Percentiles rank a stretch among this genome's conserved stretches.
These are phyloP conservation scores for Sordariomycetes sp. DNA, from an alignment of 2,329 filamentous ascomycete genomes.

Conservation along the genomic window DNA sequence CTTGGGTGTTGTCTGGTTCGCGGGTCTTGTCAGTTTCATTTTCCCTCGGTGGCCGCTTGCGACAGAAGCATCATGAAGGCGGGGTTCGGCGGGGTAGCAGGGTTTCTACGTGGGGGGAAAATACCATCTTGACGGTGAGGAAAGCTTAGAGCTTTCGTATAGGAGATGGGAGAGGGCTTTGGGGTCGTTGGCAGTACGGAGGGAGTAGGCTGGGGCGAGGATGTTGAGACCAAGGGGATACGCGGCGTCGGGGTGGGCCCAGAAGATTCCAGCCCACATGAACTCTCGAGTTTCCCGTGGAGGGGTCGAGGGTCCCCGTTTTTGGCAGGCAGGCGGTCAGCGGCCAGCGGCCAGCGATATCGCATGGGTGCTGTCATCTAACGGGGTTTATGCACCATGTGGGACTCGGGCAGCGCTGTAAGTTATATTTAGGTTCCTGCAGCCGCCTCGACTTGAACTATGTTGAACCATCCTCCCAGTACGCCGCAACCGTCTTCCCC, in stretches of 20 bases:
- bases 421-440: too few species aligned
- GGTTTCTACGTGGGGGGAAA: neutral
- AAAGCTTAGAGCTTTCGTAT: neutral
- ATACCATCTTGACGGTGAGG: neutral
- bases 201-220: neutral
- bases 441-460: too few species aligned
- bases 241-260: neutral
- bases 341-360: too few species aligned
- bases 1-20: slow-evolving; percentile 36
- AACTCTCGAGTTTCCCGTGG: too few species aligned
- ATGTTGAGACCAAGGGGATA: neutral
- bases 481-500: slow-evolving; percentile 11
- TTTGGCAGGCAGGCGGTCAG: too few species aligned
- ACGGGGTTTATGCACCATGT: too few species aligned
- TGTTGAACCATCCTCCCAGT: neutral
- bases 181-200: neutral
- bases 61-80: neutral
- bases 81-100: neutral
- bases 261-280: neutral
- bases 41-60: neutral
- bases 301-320: too few species aligned
- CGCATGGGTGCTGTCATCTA: too few species aligned
- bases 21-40: neutral
- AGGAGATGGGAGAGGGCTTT: neutral
- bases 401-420: too few species aligned